Percentiles rank a stretch among this genome's conserved stretches.
These are phyloP conservation scores for Globisporangium paroecandrum DNA, from an alignment of 352 stramenopile genomes.

Conservation along the genomic window DNA sequence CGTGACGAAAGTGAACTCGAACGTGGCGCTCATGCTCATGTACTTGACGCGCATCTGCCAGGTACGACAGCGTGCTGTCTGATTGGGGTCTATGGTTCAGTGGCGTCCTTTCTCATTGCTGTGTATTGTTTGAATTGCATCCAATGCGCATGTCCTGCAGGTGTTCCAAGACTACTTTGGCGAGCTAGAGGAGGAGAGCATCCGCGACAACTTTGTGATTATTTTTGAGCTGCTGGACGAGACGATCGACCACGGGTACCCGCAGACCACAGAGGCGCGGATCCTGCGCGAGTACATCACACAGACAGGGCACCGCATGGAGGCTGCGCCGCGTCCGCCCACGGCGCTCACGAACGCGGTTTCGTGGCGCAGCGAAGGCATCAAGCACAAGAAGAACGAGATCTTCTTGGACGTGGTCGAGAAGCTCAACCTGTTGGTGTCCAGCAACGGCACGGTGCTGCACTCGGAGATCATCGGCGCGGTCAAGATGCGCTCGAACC, in stretches of 20 bases:
- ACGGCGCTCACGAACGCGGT: constrained; percentile 98
- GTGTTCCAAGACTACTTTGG: constrained; percentile 99
- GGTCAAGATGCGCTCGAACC: constrained; percentile 98
- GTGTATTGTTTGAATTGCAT: background rate
- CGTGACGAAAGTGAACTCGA: constrained; percentile 98
- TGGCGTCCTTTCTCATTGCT: background rate
- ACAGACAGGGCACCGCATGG: constrained; percentile 95
- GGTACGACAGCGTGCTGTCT: constrained; percentile 16
- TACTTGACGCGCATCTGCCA: constrained; percentile 91
- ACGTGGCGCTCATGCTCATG: constrained; percentile 95
- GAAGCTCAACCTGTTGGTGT: constrained; percentile 96
- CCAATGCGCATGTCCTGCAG: constrained; percentile 18
- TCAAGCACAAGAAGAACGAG: constrained; percentile 99
- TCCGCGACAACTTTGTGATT: constrained; percentile 99
- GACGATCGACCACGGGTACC: constrained; percentile 99
- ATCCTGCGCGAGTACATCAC: constrained; percentile 96
- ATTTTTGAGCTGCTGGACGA: constrained; percentile 99
- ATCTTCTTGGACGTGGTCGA: constrained; percentile 99
- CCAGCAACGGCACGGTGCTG: constrained; percentile 96
- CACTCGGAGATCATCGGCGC: constrained; percentile 98
- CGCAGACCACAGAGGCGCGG: constrained; percentile 91
- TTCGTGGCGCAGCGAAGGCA: constrained; percentile 97
- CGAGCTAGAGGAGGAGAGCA: constrained; percentile 98
- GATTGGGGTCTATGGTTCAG: background rate
- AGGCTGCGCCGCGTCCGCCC: constrained; percentile 89